phyloP scores from a whole-genome alignment of 169 alveolate species.

The Plasmodium ovale region DNA sequence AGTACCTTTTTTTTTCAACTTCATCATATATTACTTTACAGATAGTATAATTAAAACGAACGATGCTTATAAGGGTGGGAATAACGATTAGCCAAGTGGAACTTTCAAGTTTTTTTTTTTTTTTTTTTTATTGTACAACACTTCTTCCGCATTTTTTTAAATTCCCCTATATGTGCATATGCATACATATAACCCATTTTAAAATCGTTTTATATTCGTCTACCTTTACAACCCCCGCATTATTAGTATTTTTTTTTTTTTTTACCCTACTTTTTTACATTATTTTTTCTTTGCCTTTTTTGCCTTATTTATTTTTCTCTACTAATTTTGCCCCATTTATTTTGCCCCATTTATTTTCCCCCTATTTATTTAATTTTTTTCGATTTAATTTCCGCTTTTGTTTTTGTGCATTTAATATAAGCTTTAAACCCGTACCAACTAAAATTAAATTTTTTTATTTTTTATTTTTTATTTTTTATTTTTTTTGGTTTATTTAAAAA shows the following conservation, averaged over 20 bases:
- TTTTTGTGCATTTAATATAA: neutral
- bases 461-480: neutral
- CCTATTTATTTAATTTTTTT: too few species aligned
- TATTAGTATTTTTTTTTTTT: too few species aligned
- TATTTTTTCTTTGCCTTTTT: too few species aligned
- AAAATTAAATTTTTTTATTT: neutral
- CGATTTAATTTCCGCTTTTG: neutral
- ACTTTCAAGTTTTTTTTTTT: neutral
- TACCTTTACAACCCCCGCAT: too few species aligned
- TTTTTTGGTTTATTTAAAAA: conserved; percentile 7
- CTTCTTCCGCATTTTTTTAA: too few species aligned
- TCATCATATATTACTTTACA: conserved; percentile 34
- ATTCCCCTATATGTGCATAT: neutral
- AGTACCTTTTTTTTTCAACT: conserved; percentile 40
- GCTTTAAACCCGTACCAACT: neutral
- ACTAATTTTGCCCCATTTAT: too few species aligned
- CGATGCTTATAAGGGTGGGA: neutral
- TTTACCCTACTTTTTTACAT: too few species aligned
- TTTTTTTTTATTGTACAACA: too few species aligned
- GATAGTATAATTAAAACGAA: conserved; percentile 56
- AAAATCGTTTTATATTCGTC: too few species aligned
- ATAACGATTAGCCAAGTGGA: conserved; percentile 1
- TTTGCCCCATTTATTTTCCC: neutral
- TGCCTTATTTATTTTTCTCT: too few species aligned
- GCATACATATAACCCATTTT: too few species aligned